Conservation (phyloP, 1,284 basidiomycete genomes). For the Moesziomyces globuligerus region DNA sequence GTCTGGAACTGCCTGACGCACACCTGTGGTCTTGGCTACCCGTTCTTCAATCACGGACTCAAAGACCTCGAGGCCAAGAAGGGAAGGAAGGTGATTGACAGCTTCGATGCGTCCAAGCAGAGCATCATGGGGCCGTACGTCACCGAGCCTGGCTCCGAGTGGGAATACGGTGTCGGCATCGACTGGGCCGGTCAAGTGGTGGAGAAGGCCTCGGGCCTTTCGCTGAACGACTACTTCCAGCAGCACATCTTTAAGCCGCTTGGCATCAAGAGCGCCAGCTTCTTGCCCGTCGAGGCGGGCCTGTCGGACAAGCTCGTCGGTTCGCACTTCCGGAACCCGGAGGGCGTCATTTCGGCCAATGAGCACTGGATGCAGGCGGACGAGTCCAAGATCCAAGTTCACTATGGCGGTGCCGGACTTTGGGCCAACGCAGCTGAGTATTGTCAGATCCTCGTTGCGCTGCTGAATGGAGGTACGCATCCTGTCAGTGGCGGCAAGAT, state of each 20-base stretch:
- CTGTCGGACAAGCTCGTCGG: constrained; percentile 32
- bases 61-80: constrained; percentile 22
- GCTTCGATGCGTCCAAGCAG: constrained; percentile 22
- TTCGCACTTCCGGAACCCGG: constrained; percentile 31
- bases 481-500: constrained; percentile 52
- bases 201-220: constrained; percentile 43
- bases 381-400: constrained; percentile 51
- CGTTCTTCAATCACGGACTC: constrained; percentile 51
- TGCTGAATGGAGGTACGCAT: constrained; percentile 57
- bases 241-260: constrained; percentile 57
- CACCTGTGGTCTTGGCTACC: constrained; percentile 34
- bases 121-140: constrained; percentile 36
- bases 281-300: constrained; percentile 28
- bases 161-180: constrained; percentile 49
- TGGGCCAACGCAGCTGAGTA: constrained; percentile 47
- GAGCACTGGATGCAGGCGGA: constrained; percentile 36
- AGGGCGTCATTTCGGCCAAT: constrained; percentile 28
- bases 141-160: constrained; percentile 51
- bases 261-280: constrained; percentile 48
- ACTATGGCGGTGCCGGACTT: constrained; percentile 44
- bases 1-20: constrained; percentile 51
- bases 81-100: constrained; percentile 26
- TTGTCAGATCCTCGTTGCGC: constrained; percentile 46
- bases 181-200: constrained; percentile 57
- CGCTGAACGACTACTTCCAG: constrained; percentile 52